Conservation (phyloP, 2,329 filamentous ascomycete genomes). For the Aphanocladium album region DNA sequence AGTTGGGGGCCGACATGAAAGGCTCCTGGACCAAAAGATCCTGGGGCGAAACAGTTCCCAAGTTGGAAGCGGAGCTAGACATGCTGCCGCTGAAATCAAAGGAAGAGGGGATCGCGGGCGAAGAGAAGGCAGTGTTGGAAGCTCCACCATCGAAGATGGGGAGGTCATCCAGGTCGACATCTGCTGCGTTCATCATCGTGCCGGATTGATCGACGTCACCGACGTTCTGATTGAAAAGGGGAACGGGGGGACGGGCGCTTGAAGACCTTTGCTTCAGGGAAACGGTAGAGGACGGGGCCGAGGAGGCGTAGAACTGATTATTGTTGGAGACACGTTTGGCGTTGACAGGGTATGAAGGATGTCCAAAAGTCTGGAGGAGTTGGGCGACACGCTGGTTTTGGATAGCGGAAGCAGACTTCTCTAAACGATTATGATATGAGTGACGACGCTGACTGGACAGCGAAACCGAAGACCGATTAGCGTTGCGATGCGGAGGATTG, state of each 20-base stretch:
- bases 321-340: constrained; percentile 55
- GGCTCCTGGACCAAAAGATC: constrained; percentile 69
- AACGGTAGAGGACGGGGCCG: constrained; percentile 56
- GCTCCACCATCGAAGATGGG: constrained; percentile 50
- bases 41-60: constrained; percentile 76
- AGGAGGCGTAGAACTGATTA: constrained; percentile 62
- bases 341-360: constrained; percentile 49
- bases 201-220: constrained; percentile 44
- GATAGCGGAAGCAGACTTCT: constrained; percentile 34
- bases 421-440: constrained; percentile 42
- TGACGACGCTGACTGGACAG: constrained; percentile 40
- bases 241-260: constrained; percentile 61
- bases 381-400: constrained; percentile 57
- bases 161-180: constrained; percentile 56
- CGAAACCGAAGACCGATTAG: constrained; percentile 34
- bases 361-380: constrained; percentile 54
- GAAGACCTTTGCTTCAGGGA: constrained; percentile 51
- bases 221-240: constrained; percentile 61
- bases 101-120: constrained; percentile 44
- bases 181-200: constrained; percentile 44
- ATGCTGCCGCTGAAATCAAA: constrained; percentile 47
- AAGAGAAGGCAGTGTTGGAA: constrained; percentile 45
- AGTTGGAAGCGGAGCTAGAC: constrained; percentile 47
- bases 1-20: constrained; percentile 73
- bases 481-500: constrained; percentile 37